These are phyloP conservation scores for Kurtzmaniella fragi DNA, from an alignment of 805 yeast species.

Conservation along the genomic window DNA sequence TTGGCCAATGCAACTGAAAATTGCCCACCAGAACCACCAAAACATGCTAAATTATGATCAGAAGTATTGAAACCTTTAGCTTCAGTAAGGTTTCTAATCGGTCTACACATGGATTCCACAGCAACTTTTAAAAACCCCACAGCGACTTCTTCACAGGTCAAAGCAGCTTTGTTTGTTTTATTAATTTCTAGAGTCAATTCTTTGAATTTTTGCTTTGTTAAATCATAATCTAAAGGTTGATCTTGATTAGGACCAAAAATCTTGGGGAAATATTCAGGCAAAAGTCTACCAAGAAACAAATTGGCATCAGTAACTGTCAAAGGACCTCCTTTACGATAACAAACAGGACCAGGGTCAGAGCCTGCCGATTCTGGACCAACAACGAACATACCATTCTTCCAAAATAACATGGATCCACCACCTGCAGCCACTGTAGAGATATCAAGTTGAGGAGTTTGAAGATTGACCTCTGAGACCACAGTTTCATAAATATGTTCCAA, in stretches of 20 bases:
- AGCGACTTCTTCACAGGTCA: conserved; percentile 29
- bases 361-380: conserved; percentile 40
- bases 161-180: conserved; percentile 14
- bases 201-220: conserved; percentile 47
- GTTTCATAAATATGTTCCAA: conserved; percentile 41
- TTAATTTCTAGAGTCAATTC: conserved; percentile 46
- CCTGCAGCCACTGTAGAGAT: conserved; percentile 45
- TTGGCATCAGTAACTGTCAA: conserved; percentile 38
- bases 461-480: conserved; percentile 38
- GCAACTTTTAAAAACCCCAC: conserved; percentile 30
- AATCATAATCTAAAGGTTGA: conserved; percentile 26
- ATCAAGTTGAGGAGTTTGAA: conserved; percentile 43
- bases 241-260: conserved; percentile 35
- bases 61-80: conserved; percentile 25
- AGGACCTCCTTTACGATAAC: conserved; percentile 36
- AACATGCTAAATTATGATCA: conserved; percentile 28
- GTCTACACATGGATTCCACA: conserved; percentile 30
- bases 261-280: conserved; percentile 34
- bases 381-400: conserved; percentile 34
- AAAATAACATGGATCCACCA: conserved; percentile 37
- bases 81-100: conserved; percentile 32
- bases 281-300: conserved; percentile 27
- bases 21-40: conserved; percentile 38
- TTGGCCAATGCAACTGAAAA: conserved; percentile 24
- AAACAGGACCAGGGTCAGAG: conserved; percentile 38